Base-by-base conservation (phyloP, 139 green algal genomes). In the Closterium sp. region DNA sequence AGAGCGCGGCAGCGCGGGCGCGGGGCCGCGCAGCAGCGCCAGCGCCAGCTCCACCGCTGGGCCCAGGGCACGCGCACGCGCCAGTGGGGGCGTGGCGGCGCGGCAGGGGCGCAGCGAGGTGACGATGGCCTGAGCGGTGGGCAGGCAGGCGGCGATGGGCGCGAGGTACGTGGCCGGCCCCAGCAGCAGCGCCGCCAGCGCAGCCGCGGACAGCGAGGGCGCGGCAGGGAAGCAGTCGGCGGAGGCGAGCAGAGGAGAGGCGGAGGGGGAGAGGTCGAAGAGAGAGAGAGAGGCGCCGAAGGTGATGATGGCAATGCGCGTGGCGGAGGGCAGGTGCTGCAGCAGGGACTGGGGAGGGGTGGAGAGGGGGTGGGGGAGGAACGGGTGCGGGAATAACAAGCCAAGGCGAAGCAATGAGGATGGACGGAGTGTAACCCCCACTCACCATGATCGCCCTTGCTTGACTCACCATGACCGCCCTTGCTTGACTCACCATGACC, bases 31-130 rank as follows among this genome's bases (percentile, higher is more conserved):
- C 28, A 95, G 21, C 34, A 95, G 86, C 33, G 93, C 89, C 5
- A 95, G 33, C 33, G 93, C 93, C 36, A 95, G 90, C 4, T 95
- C 93, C 12, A 95, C n/a, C 33, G 93, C 93, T 8, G 43, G 34
- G 0, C 93, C 93, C 43, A 94, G 19, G 86, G 89, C 94, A 23
- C 93, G 31, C 84, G 33, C 30, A 9, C 91, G 88, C 21, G 93
- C 91, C 9, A 85, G 21, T 10, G 33, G 89, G 4, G 84, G 81
- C 31, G 28, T 28, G 33, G 30, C n/a, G 28, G 32, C 91, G 33
- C 34, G 81, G 91, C 90, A 94, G 55, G 92, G 92, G 32, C 93
- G 88, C 85, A 94, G 88, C 21, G 88, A 84, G 30, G 33, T 23
- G 34, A 95, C 35, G 86, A 94, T 55, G 33, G 38, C 55, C 86